Evolutionary conservation across 169 alveolate genomes (phyloP).

Genomic region (Amoebophrya sp.): DNA sequence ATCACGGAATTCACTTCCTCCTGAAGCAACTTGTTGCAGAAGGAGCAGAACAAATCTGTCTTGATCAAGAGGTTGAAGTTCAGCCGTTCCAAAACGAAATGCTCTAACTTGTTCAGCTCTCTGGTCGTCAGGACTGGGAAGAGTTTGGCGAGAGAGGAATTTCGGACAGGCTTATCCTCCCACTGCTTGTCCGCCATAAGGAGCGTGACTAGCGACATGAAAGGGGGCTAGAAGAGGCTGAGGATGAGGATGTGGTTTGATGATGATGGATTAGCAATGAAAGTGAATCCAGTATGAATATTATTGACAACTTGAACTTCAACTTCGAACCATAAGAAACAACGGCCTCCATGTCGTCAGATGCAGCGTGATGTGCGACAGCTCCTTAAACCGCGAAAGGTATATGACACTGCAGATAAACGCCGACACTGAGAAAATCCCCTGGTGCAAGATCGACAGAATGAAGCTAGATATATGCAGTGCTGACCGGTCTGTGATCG

Average conservation of each 20-base stretch:
- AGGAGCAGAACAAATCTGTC: slow-evolving; percentile 49
- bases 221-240: neutral
- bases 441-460: slow-evolving; percentile 29
- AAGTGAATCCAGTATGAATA: neutral
- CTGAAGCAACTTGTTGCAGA: slow-evolving; percentile 45
- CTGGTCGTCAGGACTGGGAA: slow-evolving; percentile 36
- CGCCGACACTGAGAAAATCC: slow-evolving; percentile 47
- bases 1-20: slow-evolving; percentile 24
- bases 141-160: slow-evolving; percentile 48
- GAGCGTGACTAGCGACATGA: slow-evolving; percentile 28
- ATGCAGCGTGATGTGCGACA: slow-evolving; percentile 45
- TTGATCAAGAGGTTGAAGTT: slow-evolving; percentile 44
- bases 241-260: neutral
- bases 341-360: slow-evolving; percentile 51
- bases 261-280: neutral
- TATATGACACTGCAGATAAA: slow-evolving; percentile 45
- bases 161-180: slow-evolving; percentile 53
- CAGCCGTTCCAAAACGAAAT: neutral
- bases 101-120: slow-evolving; percentile 22
- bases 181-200: slow-evolving; percentile 51
- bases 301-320: neutral
- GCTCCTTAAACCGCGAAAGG: slow-evolving; percentile 45
- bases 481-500: slow-evolving; percentile 6
- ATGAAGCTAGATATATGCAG: slow-evolving; percentile 28
- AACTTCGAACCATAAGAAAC: slow-evolving; percentile 44